Conservation (phyloP, 2,329 filamentous ascomycete species). For the Pochonia chlamydosporia region DNA sequence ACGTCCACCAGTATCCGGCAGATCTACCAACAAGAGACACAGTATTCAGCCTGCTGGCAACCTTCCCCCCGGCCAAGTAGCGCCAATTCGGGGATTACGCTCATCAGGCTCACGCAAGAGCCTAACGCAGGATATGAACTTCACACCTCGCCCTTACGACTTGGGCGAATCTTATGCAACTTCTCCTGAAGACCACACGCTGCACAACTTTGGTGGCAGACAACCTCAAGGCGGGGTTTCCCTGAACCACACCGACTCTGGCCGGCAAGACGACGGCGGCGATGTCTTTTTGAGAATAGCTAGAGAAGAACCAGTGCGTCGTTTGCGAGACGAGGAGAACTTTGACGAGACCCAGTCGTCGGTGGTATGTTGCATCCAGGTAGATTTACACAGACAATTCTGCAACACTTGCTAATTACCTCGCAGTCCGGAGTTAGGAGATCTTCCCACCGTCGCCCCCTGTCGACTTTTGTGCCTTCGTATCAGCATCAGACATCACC, state of each 20-base stretch:
- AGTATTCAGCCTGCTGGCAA: conserved; percentile 25
- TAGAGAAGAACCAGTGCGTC: conserved; percentile 42
- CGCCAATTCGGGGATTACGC: conserved; percentile 51
- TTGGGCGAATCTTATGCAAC: conserved; percentile 37
- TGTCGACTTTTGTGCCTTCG: conserved; percentile 45
- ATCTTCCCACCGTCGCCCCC: conserved; percentile 43
- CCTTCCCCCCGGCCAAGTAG: conserved; percentile 34
- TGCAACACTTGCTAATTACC: conserved; percentile 6
- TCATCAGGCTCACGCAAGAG: conserved; percentile 53
- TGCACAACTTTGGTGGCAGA: conserved; percentile 45
- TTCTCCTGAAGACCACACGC: conserved; percentile 41
- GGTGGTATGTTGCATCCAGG: conserved; percentile 37
- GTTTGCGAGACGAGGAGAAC: conserved; percentile 27
- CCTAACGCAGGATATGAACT: conserved; percentile 47
- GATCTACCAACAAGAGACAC: conserved; percentile 28
- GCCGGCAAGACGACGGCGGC: conserved; percentile 42
- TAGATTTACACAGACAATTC: too few relatives aligned
- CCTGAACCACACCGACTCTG: conserved; percentile 1
- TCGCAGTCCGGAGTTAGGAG: conserved; percentile 42
- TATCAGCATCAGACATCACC: conserved; percentile 45
- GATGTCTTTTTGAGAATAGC: conserved; percentile 57
- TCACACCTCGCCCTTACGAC: conserved; percentile 37
- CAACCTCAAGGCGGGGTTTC: not conserved
- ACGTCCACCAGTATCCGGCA: conserved; percentile 46
- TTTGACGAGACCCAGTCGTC: conserved; percentile 29